Evolutionary conservation across 2,329 filamentous ascomycete species (phyloP).

Genomic region (Talaromyces sp.): DNA sequence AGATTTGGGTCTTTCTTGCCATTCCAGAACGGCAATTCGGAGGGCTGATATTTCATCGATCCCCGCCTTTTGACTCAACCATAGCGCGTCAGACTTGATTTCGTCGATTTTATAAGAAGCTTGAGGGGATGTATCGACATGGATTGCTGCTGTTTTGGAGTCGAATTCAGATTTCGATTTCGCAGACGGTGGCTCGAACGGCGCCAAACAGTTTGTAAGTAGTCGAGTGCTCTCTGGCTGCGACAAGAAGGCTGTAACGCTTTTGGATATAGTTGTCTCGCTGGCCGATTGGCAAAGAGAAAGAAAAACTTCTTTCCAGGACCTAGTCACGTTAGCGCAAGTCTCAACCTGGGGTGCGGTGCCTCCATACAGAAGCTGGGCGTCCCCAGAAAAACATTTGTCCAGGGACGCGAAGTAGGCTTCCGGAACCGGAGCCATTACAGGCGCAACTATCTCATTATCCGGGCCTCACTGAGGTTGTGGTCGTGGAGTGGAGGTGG

Average conservation of each 20-base stretch:
- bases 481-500: background rate
- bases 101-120: slow-evolving; percentile 66
- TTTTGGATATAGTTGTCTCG: slow-evolving; percentile 46
- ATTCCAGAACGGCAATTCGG: slow-evolving; percentile 73
- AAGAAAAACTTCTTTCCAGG: slow-evolving; percentile 53
- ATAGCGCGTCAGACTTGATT: slow-evolving; percentile 78
- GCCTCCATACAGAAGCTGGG: slow-evolving; percentile 62
- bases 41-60: slow-evolving; percentile 80
- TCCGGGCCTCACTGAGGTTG: background rate
- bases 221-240: slow-evolving; percentile 63
- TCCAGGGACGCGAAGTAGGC: slow-evolving; percentile 80
- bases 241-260: slow-evolving; percentile 63
- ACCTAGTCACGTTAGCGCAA: slow-evolving; percentile 42
- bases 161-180: slow-evolving; percentile 69
- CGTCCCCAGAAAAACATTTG: slow-evolving; percentile 75
- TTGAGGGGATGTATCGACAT: slow-evolving; percentile 64
- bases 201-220: slow-evolving; percentile 61
- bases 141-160: slow-evolving; percentile 79
- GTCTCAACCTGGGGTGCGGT: slow-evolving; percentile 1
- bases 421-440: slow-evolving; percentile 66
- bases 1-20: slow-evolving; percentile 69
- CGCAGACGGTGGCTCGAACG: slow-evolving; percentile 59
- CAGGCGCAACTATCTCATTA: slow-evolving; percentile 37
- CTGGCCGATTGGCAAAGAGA: slow-evolving; percentile 38
- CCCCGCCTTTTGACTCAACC: slow-evolving; percentile 71